Conservation (phyloP, 352 stramenopile species). For the Phytophthora vignae region DNA sequence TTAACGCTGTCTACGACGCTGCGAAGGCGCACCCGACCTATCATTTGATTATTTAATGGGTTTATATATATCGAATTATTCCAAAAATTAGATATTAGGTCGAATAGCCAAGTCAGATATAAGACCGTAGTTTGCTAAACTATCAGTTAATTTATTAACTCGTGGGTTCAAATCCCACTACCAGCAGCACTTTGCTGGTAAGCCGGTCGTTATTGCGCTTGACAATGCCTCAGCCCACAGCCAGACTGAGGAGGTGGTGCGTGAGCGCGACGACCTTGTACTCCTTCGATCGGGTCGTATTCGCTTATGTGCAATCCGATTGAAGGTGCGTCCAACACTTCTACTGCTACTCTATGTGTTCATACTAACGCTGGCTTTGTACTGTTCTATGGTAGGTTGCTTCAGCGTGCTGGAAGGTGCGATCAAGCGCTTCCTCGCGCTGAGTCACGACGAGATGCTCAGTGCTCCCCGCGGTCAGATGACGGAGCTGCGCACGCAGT, state of each 20-base stretch:
- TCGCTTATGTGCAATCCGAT: constrained; percentile 28
- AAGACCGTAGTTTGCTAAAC: too few relatives aligned
- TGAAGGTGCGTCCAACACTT: constrained; percentile 3
- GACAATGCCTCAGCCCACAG: constrained; percentile 3
- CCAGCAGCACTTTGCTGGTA: background rate
- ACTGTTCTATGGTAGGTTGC: background rate
- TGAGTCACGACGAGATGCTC: constrained; percentile 1
- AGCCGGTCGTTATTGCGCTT: constrained; percentile 5
- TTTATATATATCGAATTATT: too few relatives aligned
- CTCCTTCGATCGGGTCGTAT: constrained; percentile 14
- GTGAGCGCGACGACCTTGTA: background rate
- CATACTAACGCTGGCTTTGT: background rate
- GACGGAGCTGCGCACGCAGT: constrained; percentile 1
- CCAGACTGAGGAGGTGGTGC: constrained; percentile 2
- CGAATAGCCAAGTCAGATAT: too few relatives aligned
- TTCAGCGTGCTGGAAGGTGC: constrained; percentile 1
- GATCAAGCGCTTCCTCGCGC: background rate
- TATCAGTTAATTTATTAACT: too few relatives aligned
- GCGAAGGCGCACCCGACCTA: background rate
- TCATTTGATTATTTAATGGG: too few relatives aligned
- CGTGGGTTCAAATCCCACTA: background rate
- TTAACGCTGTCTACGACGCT: background rate
- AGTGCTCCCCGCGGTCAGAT: background rate
- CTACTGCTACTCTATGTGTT: background rate
- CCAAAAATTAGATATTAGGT: too few relatives aligned